Evolutionary conservation across 768 basidiomycete genomes (phyloP).

Genomic region (Cubamyces lactineus): DNA sequence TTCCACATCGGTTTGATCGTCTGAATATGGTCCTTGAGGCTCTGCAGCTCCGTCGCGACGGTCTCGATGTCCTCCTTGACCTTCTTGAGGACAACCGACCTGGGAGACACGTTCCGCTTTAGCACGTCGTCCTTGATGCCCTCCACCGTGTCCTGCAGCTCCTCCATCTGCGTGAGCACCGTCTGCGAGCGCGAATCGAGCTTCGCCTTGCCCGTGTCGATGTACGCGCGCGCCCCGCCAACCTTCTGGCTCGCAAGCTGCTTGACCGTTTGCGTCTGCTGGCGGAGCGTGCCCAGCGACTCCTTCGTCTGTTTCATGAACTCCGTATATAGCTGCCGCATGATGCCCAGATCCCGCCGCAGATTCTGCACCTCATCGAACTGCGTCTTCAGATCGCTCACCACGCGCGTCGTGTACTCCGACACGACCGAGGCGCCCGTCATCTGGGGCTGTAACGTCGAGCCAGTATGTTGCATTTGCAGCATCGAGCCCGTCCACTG

Average conservation of each 20-base stretch:
- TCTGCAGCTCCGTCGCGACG: constrained; percentile 69
- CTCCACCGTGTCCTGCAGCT: constrained; percentile 90
- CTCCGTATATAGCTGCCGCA: constrained; percentile 93
- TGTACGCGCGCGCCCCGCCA: constrained; percentile 84
- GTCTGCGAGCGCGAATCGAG: constrained; percentile 90
- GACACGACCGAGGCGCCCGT: constrained; percentile 77
- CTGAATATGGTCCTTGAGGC: constrained; percentile 81
- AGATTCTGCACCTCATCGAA: constrained; percentile 95
- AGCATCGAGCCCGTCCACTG: constrained; percentile 18
- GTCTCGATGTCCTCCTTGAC: constrained; percentile 74
- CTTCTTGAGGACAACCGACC: constrained; percentile 65
- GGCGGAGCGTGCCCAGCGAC: constrained; percentile 73
- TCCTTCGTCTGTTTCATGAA: constrained; percentile 93
- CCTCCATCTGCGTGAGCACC: constrained; percentile 89
- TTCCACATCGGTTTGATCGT: constrained; percentile 97
- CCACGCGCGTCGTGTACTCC: constrained; percentile 73
- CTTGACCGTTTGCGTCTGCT: constrained; percentile 86
- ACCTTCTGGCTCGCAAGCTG: constrained; percentile 82
- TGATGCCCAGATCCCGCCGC: constrained; percentile 88
- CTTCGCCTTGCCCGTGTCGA: constrained; percentile 89
- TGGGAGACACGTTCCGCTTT: constrained; percentile 85
- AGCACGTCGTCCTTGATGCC: constrained; percentile 88
- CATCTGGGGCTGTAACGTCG: constrained; percentile 69
- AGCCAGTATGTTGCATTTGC: constrained; percentile 65
- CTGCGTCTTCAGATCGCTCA: constrained; percentile 84